A percentile compares a stretch with the other conserved stretches of the same genome.
Evolutionary conservation across 129 eudicot species (phyloP).

Genomic region (Flaveria bidentis): DNA sequence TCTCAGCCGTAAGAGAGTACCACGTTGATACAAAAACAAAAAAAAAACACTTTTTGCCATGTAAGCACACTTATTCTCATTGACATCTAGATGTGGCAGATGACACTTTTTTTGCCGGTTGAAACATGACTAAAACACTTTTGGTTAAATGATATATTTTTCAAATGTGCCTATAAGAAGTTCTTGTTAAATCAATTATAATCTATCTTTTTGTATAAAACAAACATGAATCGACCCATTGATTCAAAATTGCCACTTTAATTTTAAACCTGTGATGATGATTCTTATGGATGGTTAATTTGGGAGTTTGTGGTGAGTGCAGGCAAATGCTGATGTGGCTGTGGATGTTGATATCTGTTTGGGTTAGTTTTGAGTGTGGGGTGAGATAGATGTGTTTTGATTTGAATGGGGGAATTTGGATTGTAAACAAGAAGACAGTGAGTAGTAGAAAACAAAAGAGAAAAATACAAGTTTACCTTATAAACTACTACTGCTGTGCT

Average conservation of each 20-base stretch:
- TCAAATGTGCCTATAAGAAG: background rate
- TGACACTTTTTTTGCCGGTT: background rate
- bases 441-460: slow-evolving; percentile 12
- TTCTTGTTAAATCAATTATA: background rate
- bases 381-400: slow-evolving; percentile 17
- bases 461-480: slow-evolving; percentile 17
- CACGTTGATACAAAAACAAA: slow-evolving; percentile 51
- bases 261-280: background rate
- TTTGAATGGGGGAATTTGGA: slow-evolving; percentile 28
- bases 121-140: background rate
- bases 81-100: background rate
- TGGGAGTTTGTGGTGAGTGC: slow-evolving; percentile 20
- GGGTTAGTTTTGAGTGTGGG: slow-evolving; percentile 25
- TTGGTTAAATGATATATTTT: background rate
- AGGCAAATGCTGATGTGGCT: slow-evolving; percentile 15
- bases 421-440: slow-evolving; percentile 27
- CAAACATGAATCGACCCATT: background rate
- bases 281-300: background rate
- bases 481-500: slow-evolving; percentile 5
- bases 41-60: slow-evolving; percentile 5
- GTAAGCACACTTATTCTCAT: background rate
- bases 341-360: slow-evolving; percentile 14
- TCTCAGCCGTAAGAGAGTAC: slow-evolving; percentile 77
- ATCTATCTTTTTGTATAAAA: background rate
- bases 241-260: background rate